phyloP scores from a whole-genome alignment of 257 asterid genomes.

The Catharanthus roseus region DNA sequence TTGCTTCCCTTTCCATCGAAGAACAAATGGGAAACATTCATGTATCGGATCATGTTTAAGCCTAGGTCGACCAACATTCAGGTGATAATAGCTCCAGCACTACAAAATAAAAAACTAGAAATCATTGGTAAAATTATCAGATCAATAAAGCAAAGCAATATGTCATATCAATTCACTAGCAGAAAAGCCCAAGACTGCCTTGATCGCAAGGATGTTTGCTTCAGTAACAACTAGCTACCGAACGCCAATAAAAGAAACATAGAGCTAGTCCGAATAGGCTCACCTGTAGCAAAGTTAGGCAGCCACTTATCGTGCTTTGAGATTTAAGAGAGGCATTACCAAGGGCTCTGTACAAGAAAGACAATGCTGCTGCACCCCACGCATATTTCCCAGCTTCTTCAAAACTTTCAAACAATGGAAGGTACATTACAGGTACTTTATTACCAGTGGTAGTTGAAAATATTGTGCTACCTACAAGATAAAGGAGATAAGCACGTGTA shows the following conservation, averaged over 20 bases:
- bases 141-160: conserved; percentile 3
- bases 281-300: conserved; percentile 88
- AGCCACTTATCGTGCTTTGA: conserved; percentile 95
- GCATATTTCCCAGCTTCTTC: conserved; percentile 89
- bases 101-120: conserved; percentile 35
- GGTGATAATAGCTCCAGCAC: conserved; percentile 99
- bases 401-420: conserved; percentile 85
- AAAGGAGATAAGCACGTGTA: conserved; percentile 93
- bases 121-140: conserved; percentile 15
- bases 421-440: conserved; percentile 94
- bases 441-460: conserved; percentile 97
- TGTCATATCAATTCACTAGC: conserved; percentile 2
- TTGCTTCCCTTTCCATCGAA: conserved; percentile 98
- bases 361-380: conserved; percentile 94
- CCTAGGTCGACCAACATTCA: conserved; percentile 79
- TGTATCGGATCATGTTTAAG: conserved; percentile 88
- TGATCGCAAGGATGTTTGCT: neutral
- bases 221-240: conserved; percentile 1
- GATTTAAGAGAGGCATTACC: conserved; percentile 94
- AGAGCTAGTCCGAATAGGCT: conserved; percentile 19
- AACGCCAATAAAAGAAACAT: conserved; percentile 8
- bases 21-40: conserved; percentile 96
- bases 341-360: conserved; percentile 89
- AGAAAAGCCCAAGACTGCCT: neutral
- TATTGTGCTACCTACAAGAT: conserved; percentile 87